Conservation (phyloP, 2,329 filamentous ascomycete species). For the Coleophoma eucalyptorum region DNA sequence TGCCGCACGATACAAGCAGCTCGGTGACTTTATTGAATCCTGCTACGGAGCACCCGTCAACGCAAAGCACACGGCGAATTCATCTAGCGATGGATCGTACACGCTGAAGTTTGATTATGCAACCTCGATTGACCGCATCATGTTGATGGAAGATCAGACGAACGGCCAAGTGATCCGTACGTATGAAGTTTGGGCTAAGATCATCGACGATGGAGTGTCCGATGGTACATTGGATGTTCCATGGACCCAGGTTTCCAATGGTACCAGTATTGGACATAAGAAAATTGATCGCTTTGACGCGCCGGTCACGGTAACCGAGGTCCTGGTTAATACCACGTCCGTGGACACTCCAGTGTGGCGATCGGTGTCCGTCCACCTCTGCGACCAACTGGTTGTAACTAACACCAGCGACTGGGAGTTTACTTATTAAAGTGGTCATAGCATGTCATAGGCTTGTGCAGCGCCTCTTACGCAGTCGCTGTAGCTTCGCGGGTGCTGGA, state of each 20-base stretch:
- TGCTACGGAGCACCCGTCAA: slow-evolving; percentile 6
- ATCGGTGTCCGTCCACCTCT: slow-evolving; percentile 17
- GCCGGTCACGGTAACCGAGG: slow-evolving; percentile 14
- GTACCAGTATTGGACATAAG: slow-evolving; percentile 22
- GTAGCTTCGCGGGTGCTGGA: too few species aligned
- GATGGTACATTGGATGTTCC: slow-evolving; percentile 6
- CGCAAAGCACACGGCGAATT: neutral
- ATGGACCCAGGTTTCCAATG: slow-evolving; percentile 18
- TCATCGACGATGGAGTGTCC: slow-evolving; percentile 7
- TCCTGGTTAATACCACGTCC: slow-evolving; percentile 19
- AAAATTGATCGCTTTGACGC: slow-evolving; percentile 19
- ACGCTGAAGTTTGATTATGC: slow-evolving; percentile 10
- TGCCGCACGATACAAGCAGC: slow-evolving; percentile 18
- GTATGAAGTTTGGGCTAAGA: slow-evolving; percentile 17
- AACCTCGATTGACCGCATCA: slow-evolving; percentile 17
- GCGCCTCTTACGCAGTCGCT: neutral
- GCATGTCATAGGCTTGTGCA: neutral
- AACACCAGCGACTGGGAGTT: neutral
- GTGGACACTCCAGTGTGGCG: slow-evolving; percentile 21
- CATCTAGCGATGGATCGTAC: slow-evolving; percentile 1
- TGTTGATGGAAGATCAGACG: slow-evolving; percentile 23
- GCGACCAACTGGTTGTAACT: slow-evolving; percentile 6
- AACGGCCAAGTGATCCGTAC: slow-evolving; percentile 21
- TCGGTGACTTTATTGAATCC: slow-evolving; percentile 18
- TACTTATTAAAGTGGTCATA: neutral